Evolutionary conservation across 805 yeast species (phyloP).

Genomic region (Pichia nakasei): DNA sequence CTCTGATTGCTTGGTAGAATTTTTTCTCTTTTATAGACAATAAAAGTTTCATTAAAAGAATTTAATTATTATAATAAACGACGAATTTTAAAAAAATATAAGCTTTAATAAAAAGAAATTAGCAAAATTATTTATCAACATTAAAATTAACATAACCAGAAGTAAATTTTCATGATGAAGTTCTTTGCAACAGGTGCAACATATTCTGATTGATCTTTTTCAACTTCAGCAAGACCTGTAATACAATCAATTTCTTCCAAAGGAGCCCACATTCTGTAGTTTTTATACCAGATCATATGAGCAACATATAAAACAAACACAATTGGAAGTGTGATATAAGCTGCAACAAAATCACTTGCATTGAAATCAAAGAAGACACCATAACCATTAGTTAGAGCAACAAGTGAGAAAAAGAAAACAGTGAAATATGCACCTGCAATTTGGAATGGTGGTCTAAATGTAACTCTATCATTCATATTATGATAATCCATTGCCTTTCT

Average conservation of each 20-base stretch:
- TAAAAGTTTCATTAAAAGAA: no score
- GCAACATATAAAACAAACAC: constrained; percentile 46
- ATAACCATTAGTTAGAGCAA: constrained; percentile 66
- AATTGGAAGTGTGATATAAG: constrained; percentile 59
- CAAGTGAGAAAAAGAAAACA: constrained; percentile 38
- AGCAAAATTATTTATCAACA: not conserved
- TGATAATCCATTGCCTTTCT: constrained; percentile 54
- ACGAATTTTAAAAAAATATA: no score
- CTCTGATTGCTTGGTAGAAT: no score
- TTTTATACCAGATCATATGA: constrained; percentile 42
- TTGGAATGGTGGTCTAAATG: constrained; percentile 48
- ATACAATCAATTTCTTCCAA: constrained; percentile 50
- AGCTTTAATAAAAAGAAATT: not conserved
- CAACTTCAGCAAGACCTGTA: constrained; percentile 53
- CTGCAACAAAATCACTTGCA: constrained; percentile 55
- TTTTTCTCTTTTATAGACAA: no score
- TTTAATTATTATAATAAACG: no score
- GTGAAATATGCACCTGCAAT: constrained; percentile 48
- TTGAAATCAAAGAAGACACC: constrained; percentile 53
- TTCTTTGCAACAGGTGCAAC: constrained; percentile 34
- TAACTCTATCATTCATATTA: constrained; percentile 44
- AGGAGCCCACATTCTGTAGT: constrained; percentile 40
- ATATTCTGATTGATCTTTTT: constrained; percentile 38
- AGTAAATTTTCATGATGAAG: constrained; percentile 36
- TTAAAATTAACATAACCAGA: constrained; percentile 25